Evolutionary conservation across 2,329 filamentous ascomycete genomes (phyloP).

Genomic region (Alternaria solani): DNA sequence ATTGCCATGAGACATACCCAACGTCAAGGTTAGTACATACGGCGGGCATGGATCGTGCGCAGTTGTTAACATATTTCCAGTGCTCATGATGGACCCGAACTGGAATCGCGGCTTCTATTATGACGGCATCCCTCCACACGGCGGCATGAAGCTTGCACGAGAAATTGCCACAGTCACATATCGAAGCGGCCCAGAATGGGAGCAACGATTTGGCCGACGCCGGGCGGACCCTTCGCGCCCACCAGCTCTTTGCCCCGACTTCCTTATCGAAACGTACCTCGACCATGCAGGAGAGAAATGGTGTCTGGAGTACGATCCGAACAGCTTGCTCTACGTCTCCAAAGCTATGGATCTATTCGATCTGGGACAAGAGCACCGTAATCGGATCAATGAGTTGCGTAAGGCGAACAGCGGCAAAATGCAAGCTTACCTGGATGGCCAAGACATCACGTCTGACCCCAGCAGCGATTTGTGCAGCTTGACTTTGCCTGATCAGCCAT

Average conservation of each 20-base stretch:
- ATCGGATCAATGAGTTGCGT: conserved; percentile 68
- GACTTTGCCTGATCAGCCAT: conserved; percentile 82
- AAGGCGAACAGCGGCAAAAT: conserved; percentile 67
- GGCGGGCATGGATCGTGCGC: background rate
- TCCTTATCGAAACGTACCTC: conserved; percentile 96
- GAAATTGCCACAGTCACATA: conserved; percentile 99
- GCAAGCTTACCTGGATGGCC: conserved; percentile 53
- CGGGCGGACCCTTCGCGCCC: conserved; percentile 86
- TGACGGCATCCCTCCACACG: conserved; percentile 84
- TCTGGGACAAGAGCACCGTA: conserved; percentile 76
- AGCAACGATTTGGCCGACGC: conserved; percentile 87
- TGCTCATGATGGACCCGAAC: conserved; percentile 98
- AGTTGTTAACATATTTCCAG: conserved; percentile 50
- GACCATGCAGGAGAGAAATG: conserved; percentile 99
- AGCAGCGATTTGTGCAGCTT: conserved; percentile 72
- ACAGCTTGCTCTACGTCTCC: conserved; percentile 93
- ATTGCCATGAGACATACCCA: conserved; percentile 99
- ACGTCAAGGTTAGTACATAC: conserved; percentile 67
- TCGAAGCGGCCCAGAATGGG: conserved; percentile 95
- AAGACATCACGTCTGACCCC: conserved; percentile 29
- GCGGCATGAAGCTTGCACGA: conserved; percentile 96
- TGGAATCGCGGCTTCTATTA: conserved; percentile 95
- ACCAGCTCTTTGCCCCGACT: conserved; percentile 95
- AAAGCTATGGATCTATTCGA: conserved; percentile 99
- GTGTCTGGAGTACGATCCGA: conserved; percentile 94